Evolutionary conservation across 352 stramenopile species (phyloP), one percentile per base, ranked within the genome.

Genomic region (Phytophthora hybrid): DNA sequence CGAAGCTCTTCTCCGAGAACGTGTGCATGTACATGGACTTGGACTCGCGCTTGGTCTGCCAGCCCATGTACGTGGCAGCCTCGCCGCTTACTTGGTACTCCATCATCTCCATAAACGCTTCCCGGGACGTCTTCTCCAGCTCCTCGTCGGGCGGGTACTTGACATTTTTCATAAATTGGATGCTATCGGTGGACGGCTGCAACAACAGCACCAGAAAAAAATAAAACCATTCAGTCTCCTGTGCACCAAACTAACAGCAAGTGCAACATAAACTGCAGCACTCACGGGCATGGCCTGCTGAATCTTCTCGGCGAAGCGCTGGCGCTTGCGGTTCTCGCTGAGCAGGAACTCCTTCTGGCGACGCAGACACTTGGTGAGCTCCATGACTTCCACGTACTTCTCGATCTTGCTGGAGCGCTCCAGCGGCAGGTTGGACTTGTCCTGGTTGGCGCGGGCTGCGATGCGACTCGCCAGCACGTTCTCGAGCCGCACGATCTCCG

Each of bases 131-230:
- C 72, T 93, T 94, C 58, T 93, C 80, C 34, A 95, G 85, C 63
- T 94, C 88, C 19, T 92, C 82, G 61, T 94, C 88, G 14, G 82
- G 55, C 21, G 88, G 88, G 63, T 87, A 93, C 74, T 94, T 95
- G 69, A 95, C 87, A 39, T 93, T 95, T 73, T 94, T 94, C 86
- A 95, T 93, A 73, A 95, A 94, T 76, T 95, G 88, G 56, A 95
- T 91, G 71, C 87, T 93, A 69, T 95, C 87, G 6, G 88, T 95
- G 10, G 88, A 93, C 9, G 87, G 88, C 85, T 94, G 8, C 23
- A 29, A 21, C 13, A 76, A 31, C 29, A 70, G 67, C 51, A 70
- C 8, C 47, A 31, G 4, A 54, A 19, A 46, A n/a, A 6, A 58
- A 4, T 31, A 31, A 63, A 54, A 46, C 53, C 53, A 8, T n/a